Evolutionary conservation across 768 basidiomycete genomes (phyloP), one percentile per base, ranked within the genome.

Genomic region (Fomitopsis pulvina): DNA sequence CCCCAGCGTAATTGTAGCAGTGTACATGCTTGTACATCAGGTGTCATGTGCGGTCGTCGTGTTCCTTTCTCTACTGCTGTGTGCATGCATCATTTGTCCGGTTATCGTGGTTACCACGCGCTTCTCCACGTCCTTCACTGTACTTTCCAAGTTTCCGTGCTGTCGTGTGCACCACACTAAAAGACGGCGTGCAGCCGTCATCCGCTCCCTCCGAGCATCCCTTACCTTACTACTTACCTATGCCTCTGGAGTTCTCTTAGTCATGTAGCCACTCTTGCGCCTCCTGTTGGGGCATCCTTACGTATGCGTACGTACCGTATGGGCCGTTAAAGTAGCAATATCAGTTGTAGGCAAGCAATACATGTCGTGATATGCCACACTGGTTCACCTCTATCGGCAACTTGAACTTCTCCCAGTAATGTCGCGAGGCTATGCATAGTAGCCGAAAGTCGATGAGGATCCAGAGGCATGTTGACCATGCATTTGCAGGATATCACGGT

Each of bases 141-240:
- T 37, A 12, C 14, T 18, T 18, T 32, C 30, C 34, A 12, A 7
- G 34, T 16, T 37, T 37, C 34, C 14, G 14, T 18, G 14, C 34
- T 18, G 4, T 18, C 21, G 4, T 12, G 43, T 25, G 20, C 26
- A 20, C 41, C 21, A 26, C 28, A 12, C 20, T 27, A 46, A 46
- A 46, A 46, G 45, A 46, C 18, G 45, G 45, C 45, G 45, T 46
- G 8, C 32, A 46, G 45, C 45, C 20, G 45, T 46, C 25, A 46
- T 27, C 45, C 45, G 20, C 25, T 46, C 45, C 24, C n/a, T 46
- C 45, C n/a, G 34, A 37, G 34, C 34, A 14, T 37, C 34, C 34
- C 32, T 32, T 37, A 24, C 34, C 34, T 37, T 37, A 37, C 18
- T 37, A 37, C 34, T 37, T 22, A 42, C 41, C 41, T 42, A 24